These are phyloP conservation scores for Pilaira anomala DNA, from an alignment of 192 early-diverging fungal genomes.

Conservation along the genomic window DNA sequence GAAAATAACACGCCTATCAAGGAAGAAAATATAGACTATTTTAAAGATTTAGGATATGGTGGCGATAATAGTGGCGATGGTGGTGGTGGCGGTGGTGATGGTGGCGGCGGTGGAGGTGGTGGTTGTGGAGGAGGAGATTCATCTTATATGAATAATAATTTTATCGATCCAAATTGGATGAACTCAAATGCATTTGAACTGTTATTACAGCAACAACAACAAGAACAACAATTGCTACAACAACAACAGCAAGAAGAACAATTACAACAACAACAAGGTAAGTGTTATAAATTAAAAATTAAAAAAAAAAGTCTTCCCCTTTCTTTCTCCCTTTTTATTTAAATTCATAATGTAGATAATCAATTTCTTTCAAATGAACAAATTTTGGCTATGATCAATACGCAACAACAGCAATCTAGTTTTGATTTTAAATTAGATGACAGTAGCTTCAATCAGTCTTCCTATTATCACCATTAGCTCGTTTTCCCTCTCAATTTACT, in stretches of 20 bases:
- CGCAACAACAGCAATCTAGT: no score
- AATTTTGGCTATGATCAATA: no score
- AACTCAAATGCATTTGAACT: slow-evolving; percentile 2
- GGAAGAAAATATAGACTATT: neutral
- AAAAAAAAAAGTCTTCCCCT: neutral
- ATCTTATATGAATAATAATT: neutral
- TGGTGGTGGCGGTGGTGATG: neutral
- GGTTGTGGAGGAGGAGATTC: no score
- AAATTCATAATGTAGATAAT: neutral
- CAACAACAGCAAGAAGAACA: slow-evolving; percentile 2
- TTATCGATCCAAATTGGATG: slow-evolving; percentile 7
- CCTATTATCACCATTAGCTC: neutral
- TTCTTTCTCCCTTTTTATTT: neutral
- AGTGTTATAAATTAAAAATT: neutral
- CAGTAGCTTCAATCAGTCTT: no score
- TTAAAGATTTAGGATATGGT: neutral
- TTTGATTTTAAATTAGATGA: no score
- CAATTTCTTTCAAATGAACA: neutral
- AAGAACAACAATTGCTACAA: neutral
- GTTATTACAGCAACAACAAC: slow-evolving; percentile 12
- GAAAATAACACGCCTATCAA: neutral
- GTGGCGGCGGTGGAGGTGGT: neutral
- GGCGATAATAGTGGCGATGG: neutral
- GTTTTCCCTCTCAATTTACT: neutral
- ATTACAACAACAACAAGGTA: neutral